Base-by-base conservation (phyloP, 441 rosid genomes). In the Populus trichocarpa region DNA sequence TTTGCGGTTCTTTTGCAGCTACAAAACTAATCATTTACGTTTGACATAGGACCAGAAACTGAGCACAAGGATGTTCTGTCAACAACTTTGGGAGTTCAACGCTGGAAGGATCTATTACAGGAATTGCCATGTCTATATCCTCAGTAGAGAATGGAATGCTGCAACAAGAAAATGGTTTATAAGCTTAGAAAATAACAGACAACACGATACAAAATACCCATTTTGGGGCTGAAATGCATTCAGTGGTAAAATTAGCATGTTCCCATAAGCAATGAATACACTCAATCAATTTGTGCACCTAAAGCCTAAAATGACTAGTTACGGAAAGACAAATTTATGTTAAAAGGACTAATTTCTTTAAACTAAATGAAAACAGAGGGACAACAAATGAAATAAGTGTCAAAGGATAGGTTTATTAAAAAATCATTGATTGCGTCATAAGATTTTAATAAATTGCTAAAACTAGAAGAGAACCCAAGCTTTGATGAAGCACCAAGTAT, bases 91-190 rank as follows among this genome's bases (percentile, higher is more conserved):
- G 99, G 42, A 86, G 80, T 77, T 89, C 90, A 57, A 90, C 74
- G 68, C 84, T 88, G 57, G 93, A 85, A 77, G 98, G 96, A 78
- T 94, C 98, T 71, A 90, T 87, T 16, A 84, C 81, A 6, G 99
- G 98, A 81, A 96, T 90, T 7, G 98, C 98, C 85, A 88, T 94
- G 81, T 94, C 99, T 82, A 96, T 92, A 83, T 94, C 99, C 81
- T 94, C 99, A 1, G 96, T 91, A 13, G 96, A 96, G 87, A 94
- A 94, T 1, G 99, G 99, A 74, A 96, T 93, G 90, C 99, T 96
- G 88, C 68, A 71, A 75, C 65, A 77, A 73, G 46, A 66, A 71
- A 38, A 26, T 1, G 14, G 20, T n/a, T 10, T 36, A 25, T 7
- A 38, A 36, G 30, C 50, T 12, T 66, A 38, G 32, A 35, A n/a